Base-by-base conservation (phyloP, 169 alveolate species). In the Plasmodium reichenowi region DNA sequence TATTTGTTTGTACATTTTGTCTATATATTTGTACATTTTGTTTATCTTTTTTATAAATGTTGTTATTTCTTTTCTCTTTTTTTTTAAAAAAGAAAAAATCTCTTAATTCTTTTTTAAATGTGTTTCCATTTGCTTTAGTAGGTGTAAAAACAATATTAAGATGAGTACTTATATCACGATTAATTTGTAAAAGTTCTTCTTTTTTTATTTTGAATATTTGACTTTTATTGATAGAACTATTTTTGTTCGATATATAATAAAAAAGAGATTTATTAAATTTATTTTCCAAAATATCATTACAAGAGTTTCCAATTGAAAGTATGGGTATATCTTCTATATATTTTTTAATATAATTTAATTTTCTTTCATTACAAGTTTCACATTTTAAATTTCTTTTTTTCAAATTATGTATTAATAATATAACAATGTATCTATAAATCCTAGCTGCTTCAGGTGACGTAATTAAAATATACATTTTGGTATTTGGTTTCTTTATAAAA, bases 391-490 rank as follows among this genome's bases (percentile, higher is more conserved):
- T 10, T 15, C 15, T 22, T 22, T 10, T 22, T 71, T 45, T n/a
- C 43, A 78, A 48, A 20, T 59, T 50, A 24, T 50, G 26, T 56
- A 78, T 78, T 22, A 78, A 63, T 71, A 78, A 56, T 64, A 66
- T 32, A 22, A 70, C 45, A 9, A 78, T 13, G 26, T 64, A 54
- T 66, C 89, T 78, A 24, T 78, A 78, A 26, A 78, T 78, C 54
- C 64, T 78, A 47, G 89, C 89, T 1, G 60, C 89, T 54, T 78
- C 89, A 6, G 89, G 89, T 29, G 89, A 78, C 9, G 89, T 78
- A 50, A 78, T 78, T 56, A 78, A 70, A 50, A 78, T 17, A 47
- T 56, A 67, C 22, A 66, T 9, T 10, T 78, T 78, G n/a, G 10
- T 47, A 48, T 20, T 71, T 17, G 7, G 10, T n/a, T 45, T n/a